phyloP scores from a whole-genome alignment of 441 rosid species.

The Omphalea diandra region DNA sequence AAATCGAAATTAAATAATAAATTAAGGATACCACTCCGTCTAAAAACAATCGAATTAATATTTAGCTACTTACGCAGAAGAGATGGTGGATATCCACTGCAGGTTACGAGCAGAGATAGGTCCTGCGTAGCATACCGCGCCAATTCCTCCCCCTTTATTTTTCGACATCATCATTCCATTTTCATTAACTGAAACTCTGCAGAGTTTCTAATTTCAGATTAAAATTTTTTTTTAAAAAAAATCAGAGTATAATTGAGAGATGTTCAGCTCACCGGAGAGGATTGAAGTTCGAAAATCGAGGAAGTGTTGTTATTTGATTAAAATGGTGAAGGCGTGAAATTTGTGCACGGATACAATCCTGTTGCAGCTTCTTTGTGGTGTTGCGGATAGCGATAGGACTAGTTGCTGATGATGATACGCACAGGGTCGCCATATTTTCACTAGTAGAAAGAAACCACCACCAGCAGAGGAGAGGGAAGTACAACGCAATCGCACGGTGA shows the following conservation, averaged over 20 bases:
- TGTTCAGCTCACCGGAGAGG: slow-evolving; percentile 49
- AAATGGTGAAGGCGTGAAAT: too few species aligned
- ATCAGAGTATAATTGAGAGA: background rate
- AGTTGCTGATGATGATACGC: slow-evolving; percentile 36
- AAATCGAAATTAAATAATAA: background rate
- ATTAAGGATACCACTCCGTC: background rate
- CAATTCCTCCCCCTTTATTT: slow-evolving; percentile 43
- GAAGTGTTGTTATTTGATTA: too few species aligned
- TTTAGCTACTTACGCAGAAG: slow-evolving; percentile 47
- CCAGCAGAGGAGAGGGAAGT: background rate
- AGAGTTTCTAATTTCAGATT: background rate
- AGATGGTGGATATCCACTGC: slow-evolving; percentile 68
- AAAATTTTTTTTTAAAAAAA: background rate
- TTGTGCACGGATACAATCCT: slow-evolving; percentile 23
- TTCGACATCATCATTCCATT: slow-evolving; percentile 31
- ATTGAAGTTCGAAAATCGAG: slow-evolving; percentile 30
- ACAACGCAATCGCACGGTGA: background rate
- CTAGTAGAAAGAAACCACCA: background rate
- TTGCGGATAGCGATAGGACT: slow-evolving; percentile 28
- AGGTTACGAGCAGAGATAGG: slow-evolving; percentile 49
- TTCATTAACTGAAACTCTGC: slow-evolving; percentile 41
- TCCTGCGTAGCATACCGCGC: slow-evolving; percentile 61
- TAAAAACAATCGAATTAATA: background rate
- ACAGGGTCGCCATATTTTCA: slow-evolving; percentile 32
- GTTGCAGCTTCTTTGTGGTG: slow-evolving; percentile 8